phyloP scores from a whole-genome alignment of 441 rosid genomes.

The Cnidoscolus chayamansa region DNA sequence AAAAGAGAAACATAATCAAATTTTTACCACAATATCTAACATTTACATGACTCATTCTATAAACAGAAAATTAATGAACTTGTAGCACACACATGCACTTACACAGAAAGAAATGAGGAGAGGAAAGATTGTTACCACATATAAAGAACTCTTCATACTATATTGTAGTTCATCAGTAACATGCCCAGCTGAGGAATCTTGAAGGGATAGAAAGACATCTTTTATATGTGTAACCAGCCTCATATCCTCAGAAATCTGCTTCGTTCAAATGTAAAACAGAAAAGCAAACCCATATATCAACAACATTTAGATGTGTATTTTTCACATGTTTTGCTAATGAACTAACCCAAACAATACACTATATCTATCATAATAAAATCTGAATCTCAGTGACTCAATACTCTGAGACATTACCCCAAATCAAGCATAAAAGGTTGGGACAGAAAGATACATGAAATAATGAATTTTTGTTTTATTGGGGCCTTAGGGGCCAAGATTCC shows the following conservation, averaged over 20 bases:
- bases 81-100: slow-evolving; percentile 6
- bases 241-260: slow-evolving; percentile 67
- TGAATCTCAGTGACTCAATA: slow-evolving; percentile 2
- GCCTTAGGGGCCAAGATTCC: neutral
- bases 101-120: neutral
- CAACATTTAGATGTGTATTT: neutral
- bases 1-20: slow-evolving; percentile 25
- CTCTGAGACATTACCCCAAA: neutral
- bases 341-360: neutral
- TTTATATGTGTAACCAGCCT: slow-evolving; percentile 58
- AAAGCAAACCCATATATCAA: slow-evolving; percentile 14
- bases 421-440: slow-evolving; percentile 11
- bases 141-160: slow-evolving; percentile 40
- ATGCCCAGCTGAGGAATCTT: slow-evolving; percentile 49
- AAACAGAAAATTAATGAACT: slow-evolving; percentile 20
- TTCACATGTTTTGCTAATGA: neutral
- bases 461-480: neutral
- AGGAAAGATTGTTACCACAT: slow-evolving; percentile 44
- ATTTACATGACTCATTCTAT: slow-evolving; percentile 13
- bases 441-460: neutral
- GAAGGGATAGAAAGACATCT: slow-evolving; percentile 54
- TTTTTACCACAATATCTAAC: slow-evolving; percentile 21
- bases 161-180: slow-evolving; percentile 35
- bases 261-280: slow-evolving; percentile 31
- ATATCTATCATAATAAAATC: neutral